A percentile compares a stretch with the other conserved stretches of the same genome.
phyloP scores from a whole-genome alignment of 495 filamentous ascomycete species.

The Podospora comata region DNA sequence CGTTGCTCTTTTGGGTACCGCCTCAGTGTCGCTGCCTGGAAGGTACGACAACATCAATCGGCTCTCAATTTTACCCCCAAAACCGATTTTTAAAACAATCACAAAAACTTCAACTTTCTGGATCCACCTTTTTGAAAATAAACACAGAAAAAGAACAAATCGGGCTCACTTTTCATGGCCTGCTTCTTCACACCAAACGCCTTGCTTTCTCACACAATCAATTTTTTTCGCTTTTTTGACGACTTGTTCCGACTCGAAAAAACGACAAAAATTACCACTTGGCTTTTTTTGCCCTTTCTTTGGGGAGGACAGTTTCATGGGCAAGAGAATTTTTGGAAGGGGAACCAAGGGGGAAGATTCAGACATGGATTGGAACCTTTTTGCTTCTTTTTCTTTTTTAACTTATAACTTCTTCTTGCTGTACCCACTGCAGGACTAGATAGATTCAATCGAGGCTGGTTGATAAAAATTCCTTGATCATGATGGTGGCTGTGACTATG shows the following conservation, averaged over 20 bases:
- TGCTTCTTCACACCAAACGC: neutral
- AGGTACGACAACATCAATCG: neutral
- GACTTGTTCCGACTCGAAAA: neutral
- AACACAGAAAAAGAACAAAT: neutral
- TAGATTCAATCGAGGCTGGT: conserved; percentile 6
- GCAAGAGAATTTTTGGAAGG: neutral
- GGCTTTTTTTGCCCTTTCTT: neutral
- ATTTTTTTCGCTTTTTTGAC: neutral
- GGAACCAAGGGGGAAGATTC: neutral
- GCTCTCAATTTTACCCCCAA: neutral
- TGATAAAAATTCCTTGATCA: neutral
- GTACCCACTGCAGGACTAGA: conserved; percentile 3
- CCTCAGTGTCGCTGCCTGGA: neutral
- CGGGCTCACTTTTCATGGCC: neutral
- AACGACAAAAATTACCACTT: neutral
- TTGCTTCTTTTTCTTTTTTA: conserved; percentile 2
- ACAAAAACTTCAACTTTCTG: neutral
- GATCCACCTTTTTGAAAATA: neutral
- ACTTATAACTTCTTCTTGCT: neutral
- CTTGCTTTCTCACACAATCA: neutral
- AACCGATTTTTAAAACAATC: neutral
- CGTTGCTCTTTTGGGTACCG: neutral
- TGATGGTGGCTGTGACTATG: conserved; percentile 2
- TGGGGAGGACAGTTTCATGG: neutral
- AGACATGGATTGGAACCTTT: neutral